These are phyloP conservation scores for Kazachstania africana DNA, from an alignment of 805 yeast genomes.

Conservation along the genomic window DNA sequence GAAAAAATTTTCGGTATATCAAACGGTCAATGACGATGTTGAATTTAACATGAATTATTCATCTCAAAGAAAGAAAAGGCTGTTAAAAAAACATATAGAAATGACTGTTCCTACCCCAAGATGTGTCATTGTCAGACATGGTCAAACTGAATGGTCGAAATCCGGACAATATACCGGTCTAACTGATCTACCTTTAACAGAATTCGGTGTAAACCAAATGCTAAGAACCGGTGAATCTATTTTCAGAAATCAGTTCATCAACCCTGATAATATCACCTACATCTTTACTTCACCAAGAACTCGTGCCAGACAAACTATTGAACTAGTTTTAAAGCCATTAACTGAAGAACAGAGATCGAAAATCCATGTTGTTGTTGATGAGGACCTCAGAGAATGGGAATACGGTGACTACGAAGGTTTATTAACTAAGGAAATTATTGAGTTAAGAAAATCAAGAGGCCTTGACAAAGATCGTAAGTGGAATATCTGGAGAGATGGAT, in stretches of 20 bases:
- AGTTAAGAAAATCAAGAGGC: slow-evolving; percentile 48
- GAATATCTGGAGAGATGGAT: slow-evolving; percentile 87
- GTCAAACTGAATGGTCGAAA: slow-evolving; percentile 93
- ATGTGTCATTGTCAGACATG: slow-evolving; percentile 65
- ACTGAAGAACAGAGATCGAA: slow-evolving; percentile 31
- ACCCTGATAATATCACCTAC: slow-evolving; percentile 49
- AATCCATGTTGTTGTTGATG: slow-evolving; percentile 39
- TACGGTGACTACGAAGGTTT: slow-evolving; percentile 93
- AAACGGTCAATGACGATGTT: too few species aligned
- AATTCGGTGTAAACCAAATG: slow-evolving; percentile 69
- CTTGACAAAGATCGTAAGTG: slow-evolving; percentile 41
- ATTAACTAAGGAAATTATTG: slow-evolving; percentile 52
- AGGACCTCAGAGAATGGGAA: slow-evolving; percentile 87
- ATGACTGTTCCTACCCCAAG: slow-evolving; percentile 41
- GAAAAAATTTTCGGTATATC: too few species aligned
- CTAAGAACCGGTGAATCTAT: slow-evolving; percentile 57
- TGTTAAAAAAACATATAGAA: neutral
- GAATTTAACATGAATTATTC: too few species aligned
- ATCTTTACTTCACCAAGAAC: slow-evolving; percentile 72
- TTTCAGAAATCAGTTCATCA: slow-evolving; percentile 53
- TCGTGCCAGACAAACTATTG: slow-evolving; percentile 67
- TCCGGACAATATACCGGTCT: slow-evolving; percentile 83
- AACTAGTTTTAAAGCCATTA: slow-evolving; percentile 44
- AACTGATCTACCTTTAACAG: slow-evolving; percentile 73
- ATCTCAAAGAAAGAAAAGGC: too few species aligned